These are phyloP conservation scores for Mycena metata DNA, from an alignment of 768 basidiomycete genomes.

Conservation along the genomic window DNA sequence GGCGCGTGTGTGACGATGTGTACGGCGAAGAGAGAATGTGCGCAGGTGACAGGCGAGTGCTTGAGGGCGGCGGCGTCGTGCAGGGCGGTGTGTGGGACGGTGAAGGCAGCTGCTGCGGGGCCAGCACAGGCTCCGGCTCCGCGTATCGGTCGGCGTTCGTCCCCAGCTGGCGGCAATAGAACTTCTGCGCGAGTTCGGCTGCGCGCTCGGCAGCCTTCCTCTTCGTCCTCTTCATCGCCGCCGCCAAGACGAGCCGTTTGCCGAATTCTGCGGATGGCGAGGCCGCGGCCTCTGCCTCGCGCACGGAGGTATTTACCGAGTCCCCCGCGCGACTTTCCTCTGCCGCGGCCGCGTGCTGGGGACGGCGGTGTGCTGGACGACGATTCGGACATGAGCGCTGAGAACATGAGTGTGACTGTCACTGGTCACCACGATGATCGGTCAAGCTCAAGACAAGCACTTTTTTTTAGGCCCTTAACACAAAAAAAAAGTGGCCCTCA, in stretches of 20 bases:
- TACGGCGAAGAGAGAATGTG: no score
- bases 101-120: no score
- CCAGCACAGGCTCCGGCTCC: constrained; percentile 77
- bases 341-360: constrained; percentile 58
- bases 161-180: constrained; percentile 68
- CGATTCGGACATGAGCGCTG: constrained; percentile 16
- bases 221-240: constrained; percentile 48
- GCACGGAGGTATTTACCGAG: constrained; percentile 83
- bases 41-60: no score
- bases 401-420: constrained; percentile 29
- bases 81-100: no score
- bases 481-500: no score
- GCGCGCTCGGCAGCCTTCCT: constrained; percentile 65
- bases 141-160: constrained; percentile 82
- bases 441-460: no score
- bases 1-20: no score
- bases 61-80: no score
- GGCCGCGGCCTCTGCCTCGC: constrained; percentile 70
- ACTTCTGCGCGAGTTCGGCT: constrained; percentile 64
- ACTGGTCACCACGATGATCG: constrained; percentile 10
- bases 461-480: no score
- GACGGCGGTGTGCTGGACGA: constrained; percentile 1
- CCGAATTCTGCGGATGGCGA: constrained; percentile 74
- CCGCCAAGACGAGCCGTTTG: constrained; percentile 70
- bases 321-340: constrained; percentile 75